These are phyloP conservation scores for Paraphaeosphaeria minitans DNA, from an alignment of 2,329 filamentous ascomycete species.

Conservation along the genomic window DNA sequence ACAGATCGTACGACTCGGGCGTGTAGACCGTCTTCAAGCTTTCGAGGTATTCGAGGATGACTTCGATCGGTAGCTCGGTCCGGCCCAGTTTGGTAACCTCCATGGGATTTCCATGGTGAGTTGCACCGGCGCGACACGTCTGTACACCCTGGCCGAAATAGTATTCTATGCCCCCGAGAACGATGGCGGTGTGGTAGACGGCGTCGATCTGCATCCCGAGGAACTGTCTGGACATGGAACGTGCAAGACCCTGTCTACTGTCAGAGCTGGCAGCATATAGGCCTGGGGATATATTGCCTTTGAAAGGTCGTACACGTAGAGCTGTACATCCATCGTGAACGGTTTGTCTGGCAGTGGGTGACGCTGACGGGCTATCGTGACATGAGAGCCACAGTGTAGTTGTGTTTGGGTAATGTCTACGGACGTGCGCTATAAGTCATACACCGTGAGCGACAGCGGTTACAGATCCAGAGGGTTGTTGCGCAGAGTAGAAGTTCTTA, in stretches of 20 bases:
- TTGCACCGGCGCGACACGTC: slow-evolving; percentile 76
- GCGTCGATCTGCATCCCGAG: slow-evolving; percentile 80
- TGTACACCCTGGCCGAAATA: slow-evolving; percentile 89
- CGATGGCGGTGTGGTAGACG: slow-evolving; percentile 91
- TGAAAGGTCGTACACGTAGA: slow-evolving; percentile 60
- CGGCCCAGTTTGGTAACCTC: slow-evolving; percentile 74
- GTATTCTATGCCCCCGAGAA: slow-evolving; percentile 84
- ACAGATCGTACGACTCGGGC: slow-evolving; percentile 82
- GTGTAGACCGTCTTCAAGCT: slow-evolving; percentile 84
- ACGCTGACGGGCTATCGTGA: background rate
- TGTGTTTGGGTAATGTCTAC: no score
- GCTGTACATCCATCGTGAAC: slow-evolving; percentile 53
- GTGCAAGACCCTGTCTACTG: slow-evolving; percentile 57
- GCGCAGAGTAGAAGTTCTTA: background rate
- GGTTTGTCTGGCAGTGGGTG: background rate
- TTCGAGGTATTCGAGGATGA: slow-evolving; percentile 85
- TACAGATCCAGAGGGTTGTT: background rate
- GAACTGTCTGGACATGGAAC: slow-evolving; percentile 60
- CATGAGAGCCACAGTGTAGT: background rate
- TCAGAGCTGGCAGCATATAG: slow-evolving; percentile 10
- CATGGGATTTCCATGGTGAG: slow-evolving; percentile 85
- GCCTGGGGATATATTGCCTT: slow-evolving; percentile 32
- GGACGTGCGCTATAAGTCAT: no score
- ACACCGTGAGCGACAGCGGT: background rate
- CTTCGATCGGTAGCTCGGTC: slow-evolving; percentile 78